Evolutionary conservation across 805 yeast species (phyloP).

Genomic region (Ogataea trehaloabstinens): DNA sequence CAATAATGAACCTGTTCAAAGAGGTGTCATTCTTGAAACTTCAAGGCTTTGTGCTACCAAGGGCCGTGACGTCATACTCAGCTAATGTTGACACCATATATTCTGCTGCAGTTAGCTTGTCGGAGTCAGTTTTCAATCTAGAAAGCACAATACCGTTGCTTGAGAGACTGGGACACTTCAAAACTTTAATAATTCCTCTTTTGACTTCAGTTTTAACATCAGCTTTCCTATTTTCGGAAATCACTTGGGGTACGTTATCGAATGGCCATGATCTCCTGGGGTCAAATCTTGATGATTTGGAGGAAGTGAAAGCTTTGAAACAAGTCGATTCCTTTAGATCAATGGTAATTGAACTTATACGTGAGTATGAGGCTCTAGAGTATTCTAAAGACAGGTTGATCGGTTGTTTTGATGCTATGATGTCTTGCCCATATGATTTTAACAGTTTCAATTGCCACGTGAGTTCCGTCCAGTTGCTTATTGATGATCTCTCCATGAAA

Average conservation of each 20-base stretch:
- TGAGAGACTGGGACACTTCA: constrained; percentile 38
- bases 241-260: constrained; percentile 54
- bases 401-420: constrained; percentile 22
- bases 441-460: constrained; percentile 21
- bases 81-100: constrained; percentile 49
- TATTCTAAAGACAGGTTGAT: constrained; percentile 28
- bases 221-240: constrained; percentile 34
- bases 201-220: constrained; percentile 29
- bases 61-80: constrained; percentile 43
- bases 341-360: constrained; percentile 29
- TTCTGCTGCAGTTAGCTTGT: constrained; percentile 54
- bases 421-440: constrained; percentile 25
- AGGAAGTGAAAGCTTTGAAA: constrained; percentile 30
- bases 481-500: constrained; percentile 36
- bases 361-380: constrained; percentile 29
- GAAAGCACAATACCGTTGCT: constrained; percentile 12
- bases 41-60: constrained; percentile 59
- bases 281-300: constrained; percentile 21
- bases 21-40: constrained; percentile 52
- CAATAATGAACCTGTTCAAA: constrained; percentile 41
- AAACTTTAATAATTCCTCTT: constrained; percentile 35
- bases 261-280: constrained; percentile 47
- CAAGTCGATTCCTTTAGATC: constrained; percentile 33
- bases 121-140: constrained; percentile 49
- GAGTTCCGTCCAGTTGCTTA: constrained; percentile 32